Evolutionary conservation across 1,139 yeast genomes (phyloP).

Genomic region (Pichia kudriavzevii): DNA sequence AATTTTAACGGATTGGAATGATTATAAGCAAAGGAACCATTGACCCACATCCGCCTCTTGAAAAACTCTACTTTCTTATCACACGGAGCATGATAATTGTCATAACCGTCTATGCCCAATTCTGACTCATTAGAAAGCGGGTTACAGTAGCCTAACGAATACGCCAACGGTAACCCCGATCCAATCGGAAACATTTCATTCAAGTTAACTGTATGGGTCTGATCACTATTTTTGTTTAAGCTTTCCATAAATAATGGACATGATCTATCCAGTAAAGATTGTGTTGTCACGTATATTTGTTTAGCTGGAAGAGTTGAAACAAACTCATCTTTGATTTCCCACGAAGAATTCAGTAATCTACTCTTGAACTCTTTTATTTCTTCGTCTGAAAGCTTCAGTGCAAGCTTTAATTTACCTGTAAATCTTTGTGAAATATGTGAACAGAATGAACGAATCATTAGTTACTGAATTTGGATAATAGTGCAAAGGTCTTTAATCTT

Average conservation of each 20-base stretch:
- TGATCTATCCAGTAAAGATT: slow-evolving; percentile 19
- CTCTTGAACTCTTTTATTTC: slow-evolving; percentile 10
- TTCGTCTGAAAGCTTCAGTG: slow-evolving; percentile 1
- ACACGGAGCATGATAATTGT: slow-evolving; percentile 67
- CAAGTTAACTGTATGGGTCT: not conserved
- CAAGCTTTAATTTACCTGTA: not conserved
- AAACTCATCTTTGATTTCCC: slow-evolving; percentile 23
- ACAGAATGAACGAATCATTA: no score
- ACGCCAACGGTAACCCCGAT: slow-evolving; percentile 40
- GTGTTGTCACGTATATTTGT: slow-evolving; percentile 22
- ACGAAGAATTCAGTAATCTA: slow-evolving; percentile 13
- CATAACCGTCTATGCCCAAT: slow-evolving; percentile 73
- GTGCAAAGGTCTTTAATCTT: no score
- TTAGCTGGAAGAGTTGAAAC: slow-evolving; percentile 22
- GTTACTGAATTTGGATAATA: no score
- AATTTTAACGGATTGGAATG: slow-evolving; percentile 29
- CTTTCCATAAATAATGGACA: slow-evolving; percentile 13
- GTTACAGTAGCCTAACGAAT: slow-evolving; percentile 59
- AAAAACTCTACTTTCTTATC: slow-evolving; percentile 28
- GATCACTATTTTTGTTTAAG: not conserved
- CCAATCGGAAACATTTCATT: slow-evolving; percentile 19
- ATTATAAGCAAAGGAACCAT: slow-evolving; percentile 49
- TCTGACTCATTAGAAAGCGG: slow-evolving; percentile 42
- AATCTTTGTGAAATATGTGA: no score
- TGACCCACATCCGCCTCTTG: slow-evolving; percentile 73